phyloP scores from a whole-genome alignment of 495 filamentous ascomycete species.

The Cercophora sp. region DNA sequence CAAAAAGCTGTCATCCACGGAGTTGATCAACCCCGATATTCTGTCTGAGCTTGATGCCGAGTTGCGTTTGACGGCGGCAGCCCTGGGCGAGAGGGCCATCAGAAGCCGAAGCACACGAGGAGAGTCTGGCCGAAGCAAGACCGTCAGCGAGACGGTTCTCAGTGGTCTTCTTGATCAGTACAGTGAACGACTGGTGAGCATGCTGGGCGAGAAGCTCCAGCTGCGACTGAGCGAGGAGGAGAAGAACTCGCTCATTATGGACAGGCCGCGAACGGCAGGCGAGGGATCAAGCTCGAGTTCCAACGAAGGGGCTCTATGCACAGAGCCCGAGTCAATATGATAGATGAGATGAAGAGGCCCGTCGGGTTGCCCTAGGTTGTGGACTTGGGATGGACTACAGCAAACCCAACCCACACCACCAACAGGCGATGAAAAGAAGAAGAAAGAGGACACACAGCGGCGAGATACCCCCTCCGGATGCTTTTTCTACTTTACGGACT shows the following conservation, averaged over 20 bases:
- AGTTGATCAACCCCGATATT: conserved; percentile 58
- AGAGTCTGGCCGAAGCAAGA: conserved; percentile 21
- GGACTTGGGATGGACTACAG: not conserved
- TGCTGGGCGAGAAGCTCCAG: conserved; percentile 67
- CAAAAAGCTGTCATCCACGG: conserved; percentile 67
- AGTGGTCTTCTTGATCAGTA: conserved; percentile 66
- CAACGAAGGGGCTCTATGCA: conserved; percentile 9
- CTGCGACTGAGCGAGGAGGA: conserved; percentile 31
- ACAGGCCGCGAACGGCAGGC: conserved; percentile 27
- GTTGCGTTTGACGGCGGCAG: conserved; percentile 67
- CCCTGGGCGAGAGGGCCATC: conserved; percentile 57
- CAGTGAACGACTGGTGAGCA: conserved; percentile 58
- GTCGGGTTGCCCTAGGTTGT: too few relatives aligned
- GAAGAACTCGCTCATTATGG: conserved; percentile 17
- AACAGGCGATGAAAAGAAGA: not conserved
- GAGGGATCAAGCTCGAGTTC: conserved; percentile 19
- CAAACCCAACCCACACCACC: not conserved
- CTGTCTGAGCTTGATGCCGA: conserved; percentile 76
- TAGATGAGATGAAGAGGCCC: too few relatives aligned
- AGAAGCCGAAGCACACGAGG: conserved; percentile 29
- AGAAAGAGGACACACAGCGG: not conserved
- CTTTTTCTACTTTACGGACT: not conserved
- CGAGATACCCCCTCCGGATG: conserved; percentile 14
- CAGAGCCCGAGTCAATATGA: conserved; percentile 12
- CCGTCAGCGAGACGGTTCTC: conserved; percentile 56